phyloP scores from a whole-genome alignment of 495 filamentous ascomycete genomes.

The Podospora anserina region DNA sequence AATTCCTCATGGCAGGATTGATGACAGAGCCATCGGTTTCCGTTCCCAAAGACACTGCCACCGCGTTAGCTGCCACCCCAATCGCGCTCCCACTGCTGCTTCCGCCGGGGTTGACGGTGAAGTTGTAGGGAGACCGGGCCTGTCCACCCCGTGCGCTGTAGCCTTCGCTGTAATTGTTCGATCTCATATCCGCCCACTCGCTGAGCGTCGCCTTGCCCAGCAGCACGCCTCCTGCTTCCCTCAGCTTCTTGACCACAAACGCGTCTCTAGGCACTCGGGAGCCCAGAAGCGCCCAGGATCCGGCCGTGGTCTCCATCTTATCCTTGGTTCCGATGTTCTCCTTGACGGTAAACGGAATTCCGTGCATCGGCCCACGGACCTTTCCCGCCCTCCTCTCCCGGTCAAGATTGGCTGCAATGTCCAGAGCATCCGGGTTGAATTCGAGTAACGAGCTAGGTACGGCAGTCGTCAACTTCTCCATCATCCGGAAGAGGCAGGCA shows the following conservation, averaged over 20 bases:
- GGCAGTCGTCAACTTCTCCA: not conserved
- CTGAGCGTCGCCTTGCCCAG: constrained; percentile 67
- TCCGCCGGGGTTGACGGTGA: constrained; percentile 66
- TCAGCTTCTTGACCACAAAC: constrained; percentile 56
- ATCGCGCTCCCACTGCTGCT: constrained; percentile 61
- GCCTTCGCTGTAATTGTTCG: constrained; percentile 65
- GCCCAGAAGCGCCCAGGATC: constrained; percentile 54
- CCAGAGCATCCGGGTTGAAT: constrained; percentile 58
- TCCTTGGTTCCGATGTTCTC: constrained; percentile 46
- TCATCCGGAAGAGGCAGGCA: too few species aligned
- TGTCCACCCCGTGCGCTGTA: constrained; percentile 67
- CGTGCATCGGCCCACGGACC: constrained; percentile 61
- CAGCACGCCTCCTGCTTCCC: constrained; percentile 63
- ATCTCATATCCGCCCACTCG: constrained; percentile 73
- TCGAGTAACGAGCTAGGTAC: constrained; percentile 44
- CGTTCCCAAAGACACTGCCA: constrained; percentile 64
- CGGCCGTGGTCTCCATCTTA: constrained; percentile 50
- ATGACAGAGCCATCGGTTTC: constrained; percentile 70
- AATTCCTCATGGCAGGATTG: constrained; percentile 65
- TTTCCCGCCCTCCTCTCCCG: constrained; percentile 53
- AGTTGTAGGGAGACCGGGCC: constrained; percentile 62
- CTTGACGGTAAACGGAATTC: constrained; percentile 71
- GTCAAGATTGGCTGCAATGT: constrained; percentile 55
- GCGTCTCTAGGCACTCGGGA: constrained; percentile 65
- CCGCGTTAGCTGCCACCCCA: constrained; percentile 59